Conservation (phyloP, 2,329 filamentous ascomycete genomes). For the Cercospora zeina region DNA sequence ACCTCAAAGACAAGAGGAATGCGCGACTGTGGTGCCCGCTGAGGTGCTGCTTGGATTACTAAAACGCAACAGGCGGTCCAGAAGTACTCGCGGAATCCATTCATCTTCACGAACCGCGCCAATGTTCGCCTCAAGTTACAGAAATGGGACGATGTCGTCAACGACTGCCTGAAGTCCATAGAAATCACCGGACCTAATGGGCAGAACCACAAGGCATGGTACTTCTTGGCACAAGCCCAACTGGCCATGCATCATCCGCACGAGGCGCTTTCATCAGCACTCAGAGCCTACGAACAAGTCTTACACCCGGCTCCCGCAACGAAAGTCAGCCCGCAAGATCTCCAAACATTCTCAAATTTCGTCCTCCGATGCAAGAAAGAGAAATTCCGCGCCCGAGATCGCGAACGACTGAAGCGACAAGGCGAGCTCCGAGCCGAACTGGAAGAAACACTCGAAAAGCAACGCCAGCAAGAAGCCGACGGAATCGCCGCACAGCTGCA, state of each 20-base stretch:
- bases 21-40: background rate
- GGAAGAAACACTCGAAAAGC: conserved; percentile 53
- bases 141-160: conserved; percentile 71
- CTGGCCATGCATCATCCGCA: conserved; percentile 70
- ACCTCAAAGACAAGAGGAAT: background rate
- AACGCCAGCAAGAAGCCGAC: conserved; percentile 49
- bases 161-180: conserved; percentile 75
- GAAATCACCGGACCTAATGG: conserved; percentile 57
- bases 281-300: conserved; percentile 65
- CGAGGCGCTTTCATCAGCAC: conserved; percentile 69
- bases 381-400: conserved; percentile 77
- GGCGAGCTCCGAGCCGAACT: conserved; percentile 62
- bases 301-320: conserved; percentile 59
- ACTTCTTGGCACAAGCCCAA: conserved; percentile 80
- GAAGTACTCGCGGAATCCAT: conserved; percentile 72
- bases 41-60: background rate
- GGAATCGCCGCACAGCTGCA: conserved; percentile 36
- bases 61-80: conserved; percentile 61
- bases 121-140: conserved; percentile 75
- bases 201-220: conserved; percentile 67
- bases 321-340: conserved; percentile 42
- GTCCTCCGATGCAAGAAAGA: conserved; percentile 82
- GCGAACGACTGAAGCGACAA: conserved; percentile 57
- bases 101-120: conserved; percentile 86
- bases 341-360: conserved; percentile 60